Evolutionary conservation across 73 alveolate species (phyloP), one percentile per base, ranked within the genome.

Genomic region (Tetrahymena malaccensis): DNA sequence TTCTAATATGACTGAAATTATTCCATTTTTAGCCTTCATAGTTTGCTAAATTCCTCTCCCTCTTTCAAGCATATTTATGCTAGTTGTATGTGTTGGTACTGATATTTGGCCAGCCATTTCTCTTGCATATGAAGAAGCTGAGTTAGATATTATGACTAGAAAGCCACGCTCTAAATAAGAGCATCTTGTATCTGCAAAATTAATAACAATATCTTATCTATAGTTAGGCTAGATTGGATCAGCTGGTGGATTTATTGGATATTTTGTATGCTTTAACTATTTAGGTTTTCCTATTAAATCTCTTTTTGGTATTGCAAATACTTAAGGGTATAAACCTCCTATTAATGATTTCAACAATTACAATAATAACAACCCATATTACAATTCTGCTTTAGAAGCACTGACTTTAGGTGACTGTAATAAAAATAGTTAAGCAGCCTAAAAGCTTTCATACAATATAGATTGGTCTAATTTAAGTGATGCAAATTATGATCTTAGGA

Each of bases 111-210:
- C 99, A 9, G 97, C 98, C 57, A 96, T 98, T 56, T 97, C 98
- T 83, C 98, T 98, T 93, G 99, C 99, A 40, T 98, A 98, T 94
- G 99, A 98, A 94, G 96, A 98, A 55, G 98, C 99, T 2, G 99
- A 98, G 40, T 93, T 96, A 37, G 99, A 98, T 40, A 97, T 98
- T 94, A 96, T 98, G 97, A 96, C 97, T 83, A 97, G 99, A 95
- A 96, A 96, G 94, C 99, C 99, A 1, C 96, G 99, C 93, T 97
- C 96, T 93, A 94, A 57, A 34, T 43, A 58, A 55, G 96, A 94
- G 10, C 93, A 57, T 55, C 34, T 94, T 10, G 96, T 94, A 1
- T 50, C 94, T 15, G 70, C 84, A 19, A 35, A 56, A 58, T 56
- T 94, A 35, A 57, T 94, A 34, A 55, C 94, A 0, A 57, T 34